Percentiles rank a stretch among this genome's conserved stretches.
Conservation (phyloP, 768 basidiomycete species). For the Jaapia argillacea region DNA sequence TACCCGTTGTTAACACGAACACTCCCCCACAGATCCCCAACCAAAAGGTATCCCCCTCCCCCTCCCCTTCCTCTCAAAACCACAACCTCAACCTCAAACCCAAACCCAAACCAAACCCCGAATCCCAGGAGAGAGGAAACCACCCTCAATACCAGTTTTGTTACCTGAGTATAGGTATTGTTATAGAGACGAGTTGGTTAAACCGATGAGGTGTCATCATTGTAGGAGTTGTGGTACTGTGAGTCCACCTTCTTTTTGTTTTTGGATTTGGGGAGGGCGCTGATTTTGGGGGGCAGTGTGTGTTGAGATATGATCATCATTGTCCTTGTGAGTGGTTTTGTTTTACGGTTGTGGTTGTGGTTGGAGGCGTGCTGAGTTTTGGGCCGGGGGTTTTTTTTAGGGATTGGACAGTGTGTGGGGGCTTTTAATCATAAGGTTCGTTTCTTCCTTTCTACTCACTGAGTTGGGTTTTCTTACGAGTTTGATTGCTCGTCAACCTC, state of each 20-base stretch:
- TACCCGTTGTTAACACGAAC: no score
- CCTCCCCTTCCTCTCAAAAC: no score
- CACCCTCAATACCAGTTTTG: constrained; percentile 36
- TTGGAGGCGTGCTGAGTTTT: constrained; percentile 2
- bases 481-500: constrained; percentile 7
- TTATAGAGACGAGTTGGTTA: constrained; percentile 47
- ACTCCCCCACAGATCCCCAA: no score
- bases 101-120: no score
- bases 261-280: background rate
- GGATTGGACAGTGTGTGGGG: constrained; percentile 94
- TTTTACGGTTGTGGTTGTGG: background rate
- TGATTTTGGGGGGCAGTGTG: constrained; percentile 38
- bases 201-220: constrained; percentile 72
- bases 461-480: background rate
- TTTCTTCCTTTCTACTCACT: background rate
- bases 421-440: constrained; percentile 82
- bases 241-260: constrained; percentile 17
- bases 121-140: constrained; percentile 18
- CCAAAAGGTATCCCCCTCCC: no score
- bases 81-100: no score
- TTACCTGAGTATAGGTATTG: constrained; percentile 64
- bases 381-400: no score
- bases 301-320: constrained; percentile 81
- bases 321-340: constrained; percentile 59
- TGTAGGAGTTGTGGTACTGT: constrained; percentile 79